A percentile compares a stretch with the other conserved stretches of the same genome.
Conservation (phyloP, 129 eudicot species). For the Kitagawia praeruptora region DNA sequence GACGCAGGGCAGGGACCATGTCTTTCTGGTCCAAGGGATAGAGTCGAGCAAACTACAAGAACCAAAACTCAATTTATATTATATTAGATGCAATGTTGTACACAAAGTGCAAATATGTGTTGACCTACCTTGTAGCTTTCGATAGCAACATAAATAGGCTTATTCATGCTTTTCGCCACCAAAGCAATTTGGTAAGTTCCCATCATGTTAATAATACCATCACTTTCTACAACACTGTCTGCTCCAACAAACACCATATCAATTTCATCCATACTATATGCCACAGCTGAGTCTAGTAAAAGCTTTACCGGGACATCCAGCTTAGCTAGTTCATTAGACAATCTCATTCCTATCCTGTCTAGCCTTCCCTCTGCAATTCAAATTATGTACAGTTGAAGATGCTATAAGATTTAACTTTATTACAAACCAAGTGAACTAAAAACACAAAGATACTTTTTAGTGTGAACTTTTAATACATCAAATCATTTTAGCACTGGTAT, state of each 20-base stretch:
- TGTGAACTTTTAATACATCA: background rate
- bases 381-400: background rate
- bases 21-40: conserved; percentile 95
- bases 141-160: conserved; percentile 94
- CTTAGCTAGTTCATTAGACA: conserved; percentile 88
- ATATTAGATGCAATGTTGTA: background rate
- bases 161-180: conserved; percentile 91
- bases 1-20: conserved; percentile 89
- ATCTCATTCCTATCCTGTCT: conserved; percentile 82
- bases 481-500: too few relatives aligned
- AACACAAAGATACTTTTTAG: background rate
- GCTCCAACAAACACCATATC: conserved; percentile 99
- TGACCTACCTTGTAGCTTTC: conserved; percentile 94
- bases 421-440: conserved; percentile 2
- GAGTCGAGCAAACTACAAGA: conserved; percentile 78
- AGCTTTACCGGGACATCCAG: conserved; percentile 97
- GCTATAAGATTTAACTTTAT: background rate
- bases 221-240: conserved; percentile 96
- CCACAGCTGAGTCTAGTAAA: conserved; percentile 91
- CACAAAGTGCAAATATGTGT: background rate
- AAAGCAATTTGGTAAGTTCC: conserved; percentile 93
- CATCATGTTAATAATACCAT: conserved; percentile 98
- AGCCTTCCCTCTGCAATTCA: conserved; percentile 90
- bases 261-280: conserved; percentile 91
- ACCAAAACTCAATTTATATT: background rate